Evolutionary conservation across 2,329 filamentous ascomycete species (phyloP).

Genomic region (Colletotrichum sp.): DNA sequence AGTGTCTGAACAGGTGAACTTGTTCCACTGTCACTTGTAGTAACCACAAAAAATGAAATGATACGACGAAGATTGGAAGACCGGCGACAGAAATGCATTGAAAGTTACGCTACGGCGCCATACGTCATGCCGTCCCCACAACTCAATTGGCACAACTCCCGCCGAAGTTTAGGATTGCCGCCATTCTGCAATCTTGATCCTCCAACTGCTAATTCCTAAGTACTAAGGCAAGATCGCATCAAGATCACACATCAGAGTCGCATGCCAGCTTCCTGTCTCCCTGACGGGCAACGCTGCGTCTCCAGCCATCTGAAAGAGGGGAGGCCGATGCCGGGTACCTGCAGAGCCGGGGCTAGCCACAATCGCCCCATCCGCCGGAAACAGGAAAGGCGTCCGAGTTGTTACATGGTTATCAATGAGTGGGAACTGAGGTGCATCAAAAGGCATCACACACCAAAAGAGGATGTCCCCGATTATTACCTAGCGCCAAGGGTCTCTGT

Average conservation of each 20-base stretch:
- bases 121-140: constrained; percentile 2
- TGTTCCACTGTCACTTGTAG: not conserved
- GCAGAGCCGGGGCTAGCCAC: not conserved
- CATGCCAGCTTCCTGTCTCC: not conserved
- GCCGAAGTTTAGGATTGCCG: not conserved
- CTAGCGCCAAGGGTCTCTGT: not conserved
- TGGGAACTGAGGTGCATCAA: not conserved
- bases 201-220: not conserved
- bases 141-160: not conserved
- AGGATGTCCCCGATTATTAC: not conserved
- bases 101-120: not conserved
- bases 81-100: not conserved
- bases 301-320: not conserved
- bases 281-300: not conserved
- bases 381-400: not conserved
- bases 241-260: not conserved
- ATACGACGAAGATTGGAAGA: not conserved
- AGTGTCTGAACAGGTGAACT: not conserved
- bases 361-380: not conserved
- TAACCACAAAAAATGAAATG: not conserved
- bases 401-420: not conserved
- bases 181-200: not conserved
- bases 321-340: constrained; percentile 17
- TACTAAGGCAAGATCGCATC: not conserved
- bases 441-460: not conserved